phyloP scores from a whole-genome alignment of 306 rosid species.

The Pyrus betulifolia region DNA sequence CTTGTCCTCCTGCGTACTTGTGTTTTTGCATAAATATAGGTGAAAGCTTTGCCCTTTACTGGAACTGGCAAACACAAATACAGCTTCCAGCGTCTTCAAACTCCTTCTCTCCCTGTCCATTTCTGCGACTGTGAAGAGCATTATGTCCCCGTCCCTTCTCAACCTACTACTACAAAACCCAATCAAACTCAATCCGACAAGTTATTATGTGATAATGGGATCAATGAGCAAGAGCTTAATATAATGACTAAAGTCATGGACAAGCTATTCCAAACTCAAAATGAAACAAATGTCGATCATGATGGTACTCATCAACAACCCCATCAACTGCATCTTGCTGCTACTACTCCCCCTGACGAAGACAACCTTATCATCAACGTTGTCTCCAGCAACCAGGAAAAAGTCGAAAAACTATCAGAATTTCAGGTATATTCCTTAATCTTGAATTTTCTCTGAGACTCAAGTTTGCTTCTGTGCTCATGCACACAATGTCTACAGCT shows the following conservation, averaged over 20 bases:
- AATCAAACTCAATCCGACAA: background rate
- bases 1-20: background rate
- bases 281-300: background rate
- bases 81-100: conserved; percentile 74
- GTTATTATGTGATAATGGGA: conserved; percentile 14
- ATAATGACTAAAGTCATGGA: conserved; percentile 72
- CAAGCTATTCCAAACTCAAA: conserved; percentile 49
- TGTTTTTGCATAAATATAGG: conserved; percentile 28
- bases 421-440: conserved; percentile 23
- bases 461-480: background rate
- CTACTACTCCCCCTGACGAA: conserved; percentile 19
- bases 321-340: conserved; percentile 9
- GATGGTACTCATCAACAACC: background rate
- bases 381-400: conserved; percentile 15
- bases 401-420: conserved; percentile 24
- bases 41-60: conserved; percentile 67
- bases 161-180: background rate
- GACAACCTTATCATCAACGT: conserved; percentile 66
- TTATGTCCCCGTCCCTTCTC: conserved; percentile 29
- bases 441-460: background rate
- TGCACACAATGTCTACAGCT: background rate
- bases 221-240: conserved; percentile 54
- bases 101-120: conserved; percentile 62
- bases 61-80: conserved; percentile 94
- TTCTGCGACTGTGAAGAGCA: conserved; percentile 97